These are phyloP conservation scores for Ceratocystis diversiconidia DNA, from an alignment of 2,329 filamentous ascomycete genomes.

Conservation along the genomic window DNA sequence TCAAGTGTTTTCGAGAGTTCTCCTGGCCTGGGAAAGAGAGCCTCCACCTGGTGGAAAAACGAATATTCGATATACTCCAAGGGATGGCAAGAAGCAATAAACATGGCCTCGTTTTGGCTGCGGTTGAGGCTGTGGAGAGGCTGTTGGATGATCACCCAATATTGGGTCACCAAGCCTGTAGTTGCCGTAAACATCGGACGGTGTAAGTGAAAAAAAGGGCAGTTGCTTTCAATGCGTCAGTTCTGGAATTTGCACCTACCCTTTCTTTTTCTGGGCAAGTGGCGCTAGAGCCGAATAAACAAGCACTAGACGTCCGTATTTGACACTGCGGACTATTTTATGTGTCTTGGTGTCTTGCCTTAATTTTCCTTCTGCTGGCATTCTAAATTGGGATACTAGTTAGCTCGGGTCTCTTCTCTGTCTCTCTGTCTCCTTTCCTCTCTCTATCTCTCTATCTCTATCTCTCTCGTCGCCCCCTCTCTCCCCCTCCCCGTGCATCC, in stretches of 20 bases:
- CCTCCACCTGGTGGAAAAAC: neutral
- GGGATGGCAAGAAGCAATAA: neutral
- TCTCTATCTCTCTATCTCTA: too few relatives aligned
- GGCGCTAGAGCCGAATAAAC: neutral
- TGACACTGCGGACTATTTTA: too few relatives aligned
- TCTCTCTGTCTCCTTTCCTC: too few relatives aligned
- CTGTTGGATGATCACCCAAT: neutral
- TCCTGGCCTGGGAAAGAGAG: neutral
- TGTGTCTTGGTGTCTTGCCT: neutral
- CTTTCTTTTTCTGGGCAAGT: neutral
- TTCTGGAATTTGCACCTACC: neutral
- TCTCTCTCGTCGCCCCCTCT: too few relatives aligned
- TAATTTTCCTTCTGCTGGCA: neutral
- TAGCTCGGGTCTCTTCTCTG: neutral
- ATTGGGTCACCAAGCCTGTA: neutral
- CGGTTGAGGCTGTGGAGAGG: neutral
- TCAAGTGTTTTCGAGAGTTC: neutral
- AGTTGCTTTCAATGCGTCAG: neutral
- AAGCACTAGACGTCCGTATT: neutral
- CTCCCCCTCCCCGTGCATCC: too few relatives aligned
- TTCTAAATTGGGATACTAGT: neutral
- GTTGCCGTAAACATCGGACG: conserved; percentile 5
- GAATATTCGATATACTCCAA: neutral
- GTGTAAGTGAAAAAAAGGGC: neutral
- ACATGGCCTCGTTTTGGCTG: too few relatives aligned